Evolutionary conservation across 331 rosid species (phyloP), one percentile per base, ranked within the genome.

Genomic region (Dryas integrifolia): DNA sequence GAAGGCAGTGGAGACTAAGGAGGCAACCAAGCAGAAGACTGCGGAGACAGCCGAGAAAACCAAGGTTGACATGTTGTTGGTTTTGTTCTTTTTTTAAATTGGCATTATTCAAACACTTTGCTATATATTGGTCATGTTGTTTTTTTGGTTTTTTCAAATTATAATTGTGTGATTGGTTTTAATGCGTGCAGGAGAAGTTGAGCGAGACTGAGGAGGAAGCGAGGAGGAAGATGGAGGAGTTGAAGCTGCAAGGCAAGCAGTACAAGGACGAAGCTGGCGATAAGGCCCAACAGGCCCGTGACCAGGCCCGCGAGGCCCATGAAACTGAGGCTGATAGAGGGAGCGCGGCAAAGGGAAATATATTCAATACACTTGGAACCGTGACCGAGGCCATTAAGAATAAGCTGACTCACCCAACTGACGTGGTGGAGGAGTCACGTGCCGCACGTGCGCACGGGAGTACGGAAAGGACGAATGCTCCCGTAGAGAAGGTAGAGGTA

Each of bases 151-250:
- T 21, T 64, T 18, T 43, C 7, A 56, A 11, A 38, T 38, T 15
- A 6, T 58, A 2, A 26, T 57, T 6, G 4, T 24, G 38, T 5
- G 50, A 49, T 61, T 79, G 65, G 3, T 30, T 30, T 30, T 30
- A 30, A 30, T 30, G 3, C 35, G 35, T 30, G 35, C 35, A 89
- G 91, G 92, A 80, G 4, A 86, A 67, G 30, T 11, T 85, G 77
- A 72, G 86, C 4, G 88, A 75, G 52, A 66, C 60, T 2, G 85
- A 71, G 56, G 90, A 84, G 59, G 86, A 80, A 40, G 76, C 87
- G 1, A 80, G 82, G 70, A 55, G 77, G 77, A 85, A 61, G 35
- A 76, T 86, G 85, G 90, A 86, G 41, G 86, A 77, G 14, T 30
- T 86, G 67, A 89, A 76, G 68, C 21, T 84, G 65, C 70, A 69